These are phyloP conservation scores for Carex parvula DNA, from an alignment of 176 grass and related monocot genomes.

Conservation along the genomic window DNA sequence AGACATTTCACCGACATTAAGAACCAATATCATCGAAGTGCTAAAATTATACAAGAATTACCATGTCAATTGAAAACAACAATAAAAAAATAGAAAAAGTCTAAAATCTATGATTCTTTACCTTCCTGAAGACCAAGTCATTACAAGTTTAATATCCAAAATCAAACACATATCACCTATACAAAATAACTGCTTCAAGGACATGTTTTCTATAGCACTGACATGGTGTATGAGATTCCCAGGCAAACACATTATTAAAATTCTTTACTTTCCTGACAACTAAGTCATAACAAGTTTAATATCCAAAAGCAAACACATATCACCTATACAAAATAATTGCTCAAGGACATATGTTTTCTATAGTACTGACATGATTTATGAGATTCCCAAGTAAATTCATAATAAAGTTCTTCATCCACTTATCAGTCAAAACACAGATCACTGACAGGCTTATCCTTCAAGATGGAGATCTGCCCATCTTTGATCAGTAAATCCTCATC, in stretches of 20 bases:
- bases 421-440: conserved; percentile 5
- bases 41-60: background rate
- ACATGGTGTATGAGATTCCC: conserved; percentile 10
- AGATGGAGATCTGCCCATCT: conserved; percentile 76
- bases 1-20: background rate
- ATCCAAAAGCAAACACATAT: background rate
- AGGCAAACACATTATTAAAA: background rate
- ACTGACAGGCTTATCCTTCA: conserved; percentile 60
- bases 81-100: background rate
- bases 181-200: background rate
- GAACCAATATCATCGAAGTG: background rate
- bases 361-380: conserved; percentile 10
- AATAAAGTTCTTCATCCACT: background rate
- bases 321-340: conserved; percentile 3
- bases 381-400: conserved; percentile 4
- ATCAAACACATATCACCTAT: background rate
- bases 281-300: background rate
- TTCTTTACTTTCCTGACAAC: background rate
- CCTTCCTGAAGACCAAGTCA: background rate
- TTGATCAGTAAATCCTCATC: conserved; percentile 76
- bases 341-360: background rate
- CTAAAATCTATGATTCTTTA: conserved; percentile 2
- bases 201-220: background rate
- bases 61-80: background rate
- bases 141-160: background rate